Evolutionary conservation across 2,329 filamentous ascomycete species (phyloP), one percentile per base, ranked within the genome.

Genomic region (Nemania sp.): DNA sequence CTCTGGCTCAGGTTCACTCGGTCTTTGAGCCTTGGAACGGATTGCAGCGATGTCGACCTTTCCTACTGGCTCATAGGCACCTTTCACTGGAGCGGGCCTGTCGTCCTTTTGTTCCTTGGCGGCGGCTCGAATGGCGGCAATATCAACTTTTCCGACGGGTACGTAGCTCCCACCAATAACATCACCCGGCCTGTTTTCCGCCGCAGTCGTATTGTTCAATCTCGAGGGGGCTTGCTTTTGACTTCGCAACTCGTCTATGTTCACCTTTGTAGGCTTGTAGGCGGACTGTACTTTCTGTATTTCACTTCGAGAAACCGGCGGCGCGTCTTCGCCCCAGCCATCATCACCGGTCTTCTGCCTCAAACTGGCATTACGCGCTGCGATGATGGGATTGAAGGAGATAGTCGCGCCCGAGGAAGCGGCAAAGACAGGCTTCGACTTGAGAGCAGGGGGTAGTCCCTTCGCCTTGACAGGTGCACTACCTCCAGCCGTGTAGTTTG

Each of bases 1-100:
- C 48, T 69, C 46, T 2, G 47, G 21, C 25, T 47, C 45, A n/a
- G 43, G 32, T 32, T 73, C 69, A 32, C 77, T 73, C 49, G 84
- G 84, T 65, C 86, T 89, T 75, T 95, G 90, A 5, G 92, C 89
- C 75, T 87, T 89, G 20, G 94, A 89, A 65, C 91, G 87, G 72
- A 99, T 97, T 20, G 94, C 93, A 45, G 91, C 91, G 76, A 99
- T 98, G 69, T 99, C 95, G 10, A 99, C 94, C 78, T 97, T 98
- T 48, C 95, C 95, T 18, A 98, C 82, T 1, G 95, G 95, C 75
- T 98, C 90, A 72, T 99, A 99, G 21, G 93, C 86, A 43, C 95
- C 95, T 77, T 96, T 98, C 18, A 98, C 91, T 5, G 87, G 85
- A 1, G 89, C 85, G 3, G 95, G 95, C 57, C 92, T 84, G 67